A percentile compares a stretch with the other conserved stretches of the same genome.
phyloP scores from a whole-genome alignment of 768 basidiomycete species.

The Mycena galericulata region DNA sequence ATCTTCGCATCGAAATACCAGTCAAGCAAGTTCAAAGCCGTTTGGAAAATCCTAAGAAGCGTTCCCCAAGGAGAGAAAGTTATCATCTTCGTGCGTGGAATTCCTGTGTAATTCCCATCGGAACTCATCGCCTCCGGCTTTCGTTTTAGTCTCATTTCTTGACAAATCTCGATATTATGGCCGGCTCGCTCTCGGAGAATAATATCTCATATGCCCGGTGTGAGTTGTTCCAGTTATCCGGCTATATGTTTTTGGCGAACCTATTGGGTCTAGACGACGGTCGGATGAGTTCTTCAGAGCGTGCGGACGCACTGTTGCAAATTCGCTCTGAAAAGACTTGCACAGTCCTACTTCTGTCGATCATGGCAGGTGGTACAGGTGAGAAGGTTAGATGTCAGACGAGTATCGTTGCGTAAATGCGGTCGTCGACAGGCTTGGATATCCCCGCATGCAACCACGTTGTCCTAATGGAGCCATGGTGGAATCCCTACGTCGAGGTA shows the following conservation, averaged over 20 bases:
- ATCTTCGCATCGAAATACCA: slow-evolving; percentile 1
- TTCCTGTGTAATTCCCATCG: too few species aligned
- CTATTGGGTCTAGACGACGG: slow-evolving; percentile 1
- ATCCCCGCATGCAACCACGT: slow-evolving; percentile 23
- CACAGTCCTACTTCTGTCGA: slow-evolving; percentile 1
- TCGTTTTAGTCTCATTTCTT: slow-evolving; percentile 19
- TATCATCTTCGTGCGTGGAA: slow-evolving; percentile 12
- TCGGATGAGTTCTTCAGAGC: slow-evolving; percentile 9
- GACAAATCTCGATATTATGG: slow-evolving; percentile 16
- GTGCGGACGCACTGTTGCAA: background rate
- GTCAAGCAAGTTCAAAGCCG: slow-evolving; percentile 13
- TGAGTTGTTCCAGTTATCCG: background rate
- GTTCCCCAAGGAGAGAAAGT: background rate
- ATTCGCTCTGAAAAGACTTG: background rate
- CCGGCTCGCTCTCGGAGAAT: background rate
- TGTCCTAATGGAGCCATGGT: slow-evolving; percentile 17
- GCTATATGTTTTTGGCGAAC: too few species aligned
- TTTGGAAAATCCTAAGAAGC: background rate
- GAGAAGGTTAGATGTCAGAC: background rate
- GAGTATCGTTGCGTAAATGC: too few species aligned
- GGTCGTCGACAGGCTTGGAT: background rate
- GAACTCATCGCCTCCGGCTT: background rate
- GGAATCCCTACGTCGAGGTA: slow-evolving; percentile 28
- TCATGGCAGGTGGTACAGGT: slow-evolving; percentile 24
- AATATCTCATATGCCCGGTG: slow-evolving; percentile 4